These are phyloP conservation scores for Rhodotorula kratochvilovae DNA, from an alignment of 768 basidiomycete species.

Conservation along the genomic window DNA sequence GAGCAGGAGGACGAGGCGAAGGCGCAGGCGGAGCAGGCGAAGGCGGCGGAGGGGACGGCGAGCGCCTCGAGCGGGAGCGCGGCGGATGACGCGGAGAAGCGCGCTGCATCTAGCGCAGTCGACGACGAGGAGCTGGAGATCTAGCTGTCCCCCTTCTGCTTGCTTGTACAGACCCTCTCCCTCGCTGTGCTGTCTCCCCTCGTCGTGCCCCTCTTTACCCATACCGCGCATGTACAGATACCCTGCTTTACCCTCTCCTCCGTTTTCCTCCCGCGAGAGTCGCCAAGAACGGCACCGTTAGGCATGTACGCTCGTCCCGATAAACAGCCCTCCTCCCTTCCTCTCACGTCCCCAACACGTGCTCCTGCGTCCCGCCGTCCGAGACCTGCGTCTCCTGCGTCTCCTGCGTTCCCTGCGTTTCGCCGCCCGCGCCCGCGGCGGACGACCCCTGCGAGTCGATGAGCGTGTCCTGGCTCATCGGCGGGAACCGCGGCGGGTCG, in stretches of 20 bases:
- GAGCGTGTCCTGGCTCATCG: constrained; percentile 1
- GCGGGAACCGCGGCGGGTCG: not conserved
- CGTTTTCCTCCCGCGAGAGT: not conserved
- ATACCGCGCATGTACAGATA: not conserved
- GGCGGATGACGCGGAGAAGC: too few relatives aligned
- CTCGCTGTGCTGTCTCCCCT: too few relatives aligned
- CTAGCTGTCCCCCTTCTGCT: not conserved
- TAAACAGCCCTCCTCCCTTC: not conserved
- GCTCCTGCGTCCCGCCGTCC: too few relatives aligned
- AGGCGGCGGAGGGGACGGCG: not conserved
- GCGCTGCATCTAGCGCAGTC: not conserved
- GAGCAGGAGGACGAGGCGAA: not conserved
- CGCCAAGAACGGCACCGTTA: not conserved
- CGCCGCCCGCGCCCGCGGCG: not conserved
- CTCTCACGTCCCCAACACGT: too few relatives aligned
- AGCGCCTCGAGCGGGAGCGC: too few relatives aligned
- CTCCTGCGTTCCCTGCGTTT: not conserved
- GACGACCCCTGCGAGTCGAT: not conserved
- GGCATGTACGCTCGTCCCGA: not conserved
- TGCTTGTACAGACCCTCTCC: not conserved
- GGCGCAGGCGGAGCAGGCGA: not conserved
- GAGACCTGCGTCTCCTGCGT: not conserved
- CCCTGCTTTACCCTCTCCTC: not conserved
- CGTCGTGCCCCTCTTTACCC: too few relatives aligned
- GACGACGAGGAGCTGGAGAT: not conserved